Base-by-base conservation (phyloP, 768 basidiomycete species). In the Mycena metata region DNA sequence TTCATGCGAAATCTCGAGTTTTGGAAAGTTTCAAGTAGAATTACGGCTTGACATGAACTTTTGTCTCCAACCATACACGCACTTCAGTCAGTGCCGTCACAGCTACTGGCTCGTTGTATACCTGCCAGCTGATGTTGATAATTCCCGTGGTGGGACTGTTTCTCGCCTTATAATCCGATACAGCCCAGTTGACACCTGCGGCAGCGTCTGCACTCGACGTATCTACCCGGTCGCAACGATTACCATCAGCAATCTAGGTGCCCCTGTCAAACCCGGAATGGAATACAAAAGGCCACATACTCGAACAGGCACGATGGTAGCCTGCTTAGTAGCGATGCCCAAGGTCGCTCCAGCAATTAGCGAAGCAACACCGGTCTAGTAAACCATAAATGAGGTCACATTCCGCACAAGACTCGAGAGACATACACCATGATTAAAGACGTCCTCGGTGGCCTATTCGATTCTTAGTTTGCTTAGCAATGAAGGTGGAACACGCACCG, bases 81-180 rank as follows among this genome's bases (percentile, higher is more conserved):
- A 30, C 30, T 30, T 30, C 30, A 30, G 30, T 30, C 30, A 30
- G 30, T 30, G 30, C 30, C 30, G 30, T 30, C 30, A 30, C 30
- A 30, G 30, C 30, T 30, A 30, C 30, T 30, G 30, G 30, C 30
- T 30, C 30, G 6, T 30, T 30, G 30, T 30, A 58, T 11, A 46
- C 16, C 24, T 45, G 24, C 41, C 43, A 58, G 19, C 57, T 58
- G 30, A 58, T 46, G 43, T 58, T 58, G 57, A 58, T 58, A n/a
- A 58, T 46, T 39, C 57, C 57, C 10, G 42, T 42, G 23, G 30
- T 43, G 12, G 57, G n/a, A 17, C 19, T 11, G 30, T 13, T 16
- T 30, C 43, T 24, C 16, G n/a, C 23, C 26, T 46, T 26, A 23
- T 15, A 58, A 43, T 58, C 57, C 9, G 42, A 16, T 4, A 58